Percentiles rank a stretch among this genome's conserved stretches.
phyloP scores from a whole-genome alignment of 768 basidiomycete species.

The Pleurotus pulmonarius region DNA sequence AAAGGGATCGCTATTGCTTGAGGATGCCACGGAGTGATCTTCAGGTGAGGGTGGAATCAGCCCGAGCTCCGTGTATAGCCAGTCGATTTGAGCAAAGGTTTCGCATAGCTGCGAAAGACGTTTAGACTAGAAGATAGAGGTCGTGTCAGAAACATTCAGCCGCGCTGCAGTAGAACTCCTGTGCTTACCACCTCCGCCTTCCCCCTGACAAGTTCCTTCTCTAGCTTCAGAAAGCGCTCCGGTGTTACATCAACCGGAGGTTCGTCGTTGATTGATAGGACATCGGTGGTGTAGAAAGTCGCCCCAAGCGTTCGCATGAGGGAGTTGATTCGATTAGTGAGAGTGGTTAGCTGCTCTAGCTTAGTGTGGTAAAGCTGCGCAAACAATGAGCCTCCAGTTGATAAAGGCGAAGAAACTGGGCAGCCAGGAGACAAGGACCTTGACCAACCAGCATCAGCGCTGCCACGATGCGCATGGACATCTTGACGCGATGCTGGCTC shows the following conservation, averaged over 20 bases:
- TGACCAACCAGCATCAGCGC: no score
- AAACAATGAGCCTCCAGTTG: background rate
- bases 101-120: slow-evolving; percentile 61
- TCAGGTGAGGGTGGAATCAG: slow-evolving; percentile 57
- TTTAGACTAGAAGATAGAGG: slow-evolving; percentile 44
- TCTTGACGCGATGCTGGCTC: no score
- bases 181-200: slow-evolving; percentile 82
- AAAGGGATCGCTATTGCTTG: slow-evolving; percentile 12
- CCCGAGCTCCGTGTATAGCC: slow-evolving; percentile 80
- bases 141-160: background rate
- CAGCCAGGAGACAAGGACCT: no score
- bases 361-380: slow-evolving; percentile 69
- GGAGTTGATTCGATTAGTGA: slow-evolving; percentile 60
- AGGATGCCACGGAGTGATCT: slow-evolving; percentile 31
- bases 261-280: slow-evolving; percentile 39
- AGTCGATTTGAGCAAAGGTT: slow-evolving; percentile 74
- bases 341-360: slow-evolving; percentile 67
- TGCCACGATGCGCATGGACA: no score
- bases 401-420: no score
- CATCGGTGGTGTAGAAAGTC: slow-evolving; percentile 55
- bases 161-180: background rate
- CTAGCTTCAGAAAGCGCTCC: slow-evolving; percentile 74
- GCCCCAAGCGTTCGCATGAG: slow-evolving; percentile 59
- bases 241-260: slow-evolving; percentile 66
- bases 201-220: slow-evolving; percentile 81